phyloP scores from a whole-genome alignment of 139 green algal genomes.

The Pleodorina starrii region DNA sequence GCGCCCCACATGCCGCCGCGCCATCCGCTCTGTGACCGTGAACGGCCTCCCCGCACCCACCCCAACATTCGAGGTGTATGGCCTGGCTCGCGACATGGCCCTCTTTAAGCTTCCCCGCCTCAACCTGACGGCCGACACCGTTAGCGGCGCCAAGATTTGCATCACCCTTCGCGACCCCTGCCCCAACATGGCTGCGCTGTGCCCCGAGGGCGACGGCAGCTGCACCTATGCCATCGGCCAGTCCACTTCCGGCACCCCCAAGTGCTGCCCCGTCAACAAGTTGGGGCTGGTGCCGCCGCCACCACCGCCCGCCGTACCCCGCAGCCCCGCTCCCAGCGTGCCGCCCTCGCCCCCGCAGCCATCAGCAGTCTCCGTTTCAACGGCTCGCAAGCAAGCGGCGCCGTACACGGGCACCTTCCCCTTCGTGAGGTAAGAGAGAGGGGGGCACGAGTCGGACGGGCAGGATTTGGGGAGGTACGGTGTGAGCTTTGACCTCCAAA shows the following conservation, averaged over 20 bases:
- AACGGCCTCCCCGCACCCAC: neutral
- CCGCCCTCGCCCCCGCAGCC: too few relatives aligned
- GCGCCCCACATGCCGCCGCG: conserved; percentile 25
- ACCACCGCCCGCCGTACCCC: neutral
- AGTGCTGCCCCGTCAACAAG: conserved; percentile 42
- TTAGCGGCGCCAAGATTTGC: conserved; percentile 42
- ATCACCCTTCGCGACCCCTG: conserved; percentile 44
- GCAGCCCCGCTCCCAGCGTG: too few relatives aligned
- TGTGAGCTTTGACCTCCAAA: too few relatives aligned
- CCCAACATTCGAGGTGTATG: conserved; percentile 41
- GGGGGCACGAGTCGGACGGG: too few relatives aligned
- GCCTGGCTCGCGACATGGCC: neutral
- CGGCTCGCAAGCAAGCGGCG: too few relatives aligned
- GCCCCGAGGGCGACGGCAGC: conserved; percentile 41
- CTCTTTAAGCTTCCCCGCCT: conserved; percentile 41
- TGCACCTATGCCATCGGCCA: conserved; percentile 40
- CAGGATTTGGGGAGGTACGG: too few relatives aligned
- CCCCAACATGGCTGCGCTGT: conserved; percentile 42
- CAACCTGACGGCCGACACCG: conserved; percentile 19
- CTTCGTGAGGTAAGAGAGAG: neutral
- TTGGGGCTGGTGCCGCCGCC: neutral
- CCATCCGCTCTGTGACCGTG: conserved; percentile 43
- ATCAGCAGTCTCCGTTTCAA: too few relatives aligned
- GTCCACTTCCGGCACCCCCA: neutral
- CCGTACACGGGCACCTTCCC: conserved; percentile 1